Evolutionary conservation across 225 moss, liverwort and hornwort genomes (phyloP).

Genomic region (Bryoerythrophyllum caledonicum): DNA sequence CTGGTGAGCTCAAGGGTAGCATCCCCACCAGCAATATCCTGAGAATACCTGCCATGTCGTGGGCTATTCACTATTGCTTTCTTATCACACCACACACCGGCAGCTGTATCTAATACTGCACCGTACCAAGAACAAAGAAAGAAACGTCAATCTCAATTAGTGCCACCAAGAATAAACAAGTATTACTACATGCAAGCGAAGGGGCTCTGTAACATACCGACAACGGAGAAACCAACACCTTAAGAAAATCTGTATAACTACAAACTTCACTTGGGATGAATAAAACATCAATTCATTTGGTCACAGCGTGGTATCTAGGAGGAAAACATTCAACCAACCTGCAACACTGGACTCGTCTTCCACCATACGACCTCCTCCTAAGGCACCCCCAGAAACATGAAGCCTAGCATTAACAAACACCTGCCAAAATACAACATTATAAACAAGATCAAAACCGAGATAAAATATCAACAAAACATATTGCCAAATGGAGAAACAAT

Average conservation of each 20-base stretch:
- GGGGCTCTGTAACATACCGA: neutral
- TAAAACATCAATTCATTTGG: neutral
- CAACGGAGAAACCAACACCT: neutral
- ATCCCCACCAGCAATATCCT: constrained; percentile 79
- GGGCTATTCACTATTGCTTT: constrained; percentile 72
- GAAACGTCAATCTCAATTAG: neutral
- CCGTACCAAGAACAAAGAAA: constrained; percentile 14
- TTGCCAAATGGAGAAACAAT: neutral
- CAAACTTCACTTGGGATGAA: neutral
- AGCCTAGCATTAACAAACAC: constrained; percentile 89
- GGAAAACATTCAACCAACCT: constrained; percentile 41
- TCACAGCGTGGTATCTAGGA: neutral
- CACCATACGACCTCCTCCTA: constrained; percentile 88
- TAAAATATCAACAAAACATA: neutral
- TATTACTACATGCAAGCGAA: neutral
- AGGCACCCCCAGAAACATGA: constrained; percentile 85
- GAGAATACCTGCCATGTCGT: constrained; percentile 66
- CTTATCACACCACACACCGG: constrained; percentile 88
- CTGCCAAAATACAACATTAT: constrained; percentile 31
- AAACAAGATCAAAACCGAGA: constrained; percentile 6
- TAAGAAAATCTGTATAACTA: neutral
- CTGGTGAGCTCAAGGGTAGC: constrained; percentile 71
- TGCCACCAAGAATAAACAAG: neutral
- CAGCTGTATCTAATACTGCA: constrained; percentile 83
- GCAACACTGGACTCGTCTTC: constrained; percentile 83